A percentile compares a stretch with the other conserved stretches of the same genome.
Evolutionary conservation across 1,284 basidiomycete genomes (phyloP).

Genomic region (Limonomyces culmigenus): DNA sequence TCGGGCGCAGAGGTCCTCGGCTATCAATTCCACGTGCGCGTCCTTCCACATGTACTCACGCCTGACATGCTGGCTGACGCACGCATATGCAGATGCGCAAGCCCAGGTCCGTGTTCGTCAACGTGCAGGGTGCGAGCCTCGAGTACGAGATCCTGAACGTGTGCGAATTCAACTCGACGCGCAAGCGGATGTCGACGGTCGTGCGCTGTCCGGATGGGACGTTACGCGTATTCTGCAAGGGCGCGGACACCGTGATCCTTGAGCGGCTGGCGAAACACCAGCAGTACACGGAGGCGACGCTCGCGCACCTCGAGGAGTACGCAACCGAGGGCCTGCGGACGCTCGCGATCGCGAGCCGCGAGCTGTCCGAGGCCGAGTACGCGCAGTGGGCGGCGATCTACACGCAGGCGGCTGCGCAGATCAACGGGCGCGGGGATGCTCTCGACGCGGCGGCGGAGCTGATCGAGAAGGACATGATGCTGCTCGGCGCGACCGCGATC

Average conservation of each 20-base stretch:
- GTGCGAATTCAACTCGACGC: slow-evolving; percentile 96
- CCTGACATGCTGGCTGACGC: slow-evolving; percentile 1
- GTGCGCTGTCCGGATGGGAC: slow-evolving; percentile 79
- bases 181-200: slow-evolving; percentile 96
- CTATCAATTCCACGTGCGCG: slow-evolving; percentile 84
- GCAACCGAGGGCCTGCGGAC: slow-evolving; percentile 95
- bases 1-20: slow-evolving; percentile 86
- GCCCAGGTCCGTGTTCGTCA: slow-evolving; percentile 87
- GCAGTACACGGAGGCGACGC: slow-evolving; percentile 73
- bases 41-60: neutral
- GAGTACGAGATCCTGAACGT: slow-evolving; percentile 93
- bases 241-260: slow-evolving; percentile 93
- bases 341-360: slow-evolving; percentile 89
- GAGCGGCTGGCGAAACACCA: slow-evolving; percentile 77
- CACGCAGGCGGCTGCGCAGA: slow-evolving; percentile 80
- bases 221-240: slow-evolving; percentile 94
- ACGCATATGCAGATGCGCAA: slow-evolving; percentile 59
- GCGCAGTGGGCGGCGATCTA: slow-evolving; percentile 79
- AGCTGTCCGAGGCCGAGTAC: slow-evolving; percentile 86
- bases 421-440: slow-evolving; percentile 86
- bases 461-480: slow-evolving; percentile 85
- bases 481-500: slow-evolving; percentile 94
- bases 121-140: slow-evolving; percentile 51
- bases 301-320: slow-evolving; percentile 89
- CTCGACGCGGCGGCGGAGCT: slow-evolving; percentile 90